Conservation (phyloP, 2,329 filamentous ascomycete species). For the Nigrospora oryzae region DNA sequence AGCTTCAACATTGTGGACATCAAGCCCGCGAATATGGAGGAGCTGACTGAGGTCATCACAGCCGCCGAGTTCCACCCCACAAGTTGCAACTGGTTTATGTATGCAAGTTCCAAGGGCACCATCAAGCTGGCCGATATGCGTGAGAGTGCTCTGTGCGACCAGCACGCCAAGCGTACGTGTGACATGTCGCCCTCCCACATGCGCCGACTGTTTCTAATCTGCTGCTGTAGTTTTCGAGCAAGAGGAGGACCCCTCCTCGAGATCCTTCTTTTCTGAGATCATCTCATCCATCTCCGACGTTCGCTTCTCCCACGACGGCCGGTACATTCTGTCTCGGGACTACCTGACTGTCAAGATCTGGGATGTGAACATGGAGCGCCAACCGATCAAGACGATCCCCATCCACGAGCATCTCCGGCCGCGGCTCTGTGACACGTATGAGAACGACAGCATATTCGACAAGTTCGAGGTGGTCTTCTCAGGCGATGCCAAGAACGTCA, state of each 20-base stretch:
- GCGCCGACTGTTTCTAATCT: conserved; percentile 4
- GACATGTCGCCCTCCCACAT: conserved; percentile 1
- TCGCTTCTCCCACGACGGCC: conserved; percentile 90
- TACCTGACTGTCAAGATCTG: conserved; percentile 99
- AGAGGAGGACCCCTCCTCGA: conserved; percentile 93
- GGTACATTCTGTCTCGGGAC: conserved; percentile 95
- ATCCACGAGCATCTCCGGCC: conserved; percentile 96
- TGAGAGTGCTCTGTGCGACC: conserved; percentile 89
- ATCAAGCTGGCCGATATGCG: conserved; percentile 99
- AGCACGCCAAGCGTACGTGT: conserved; percentile 82
- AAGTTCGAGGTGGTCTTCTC: conserved; percentile 99
- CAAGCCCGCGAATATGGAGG: conserved; percentile 99
- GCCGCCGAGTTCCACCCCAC: conserved; percentile 94
- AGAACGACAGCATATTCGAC: conserved; percentile 99
- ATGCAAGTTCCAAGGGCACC: conserved; percentile 96
- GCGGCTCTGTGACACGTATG: conserved; percentile 92
- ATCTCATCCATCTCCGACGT: conserved; percentile 99
- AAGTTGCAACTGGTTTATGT: conserved; percentile 99
- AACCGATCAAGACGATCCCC: conserved; percentile 95
- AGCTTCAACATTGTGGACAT: conserved; percentile 99
- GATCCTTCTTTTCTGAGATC: conserved; percentile 98
- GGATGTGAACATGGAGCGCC: conserved; percentile 98
- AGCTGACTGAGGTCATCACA: conserved; percentile 96
- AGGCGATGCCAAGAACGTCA: conserved; percentile 95
- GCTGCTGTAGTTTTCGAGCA: conserved; percentile 78